These are phyloP conservation scores for Gracilaria caudata DNA, from an alignment of 23 red algal genomes.

Conservation along the genomic window DNA sequence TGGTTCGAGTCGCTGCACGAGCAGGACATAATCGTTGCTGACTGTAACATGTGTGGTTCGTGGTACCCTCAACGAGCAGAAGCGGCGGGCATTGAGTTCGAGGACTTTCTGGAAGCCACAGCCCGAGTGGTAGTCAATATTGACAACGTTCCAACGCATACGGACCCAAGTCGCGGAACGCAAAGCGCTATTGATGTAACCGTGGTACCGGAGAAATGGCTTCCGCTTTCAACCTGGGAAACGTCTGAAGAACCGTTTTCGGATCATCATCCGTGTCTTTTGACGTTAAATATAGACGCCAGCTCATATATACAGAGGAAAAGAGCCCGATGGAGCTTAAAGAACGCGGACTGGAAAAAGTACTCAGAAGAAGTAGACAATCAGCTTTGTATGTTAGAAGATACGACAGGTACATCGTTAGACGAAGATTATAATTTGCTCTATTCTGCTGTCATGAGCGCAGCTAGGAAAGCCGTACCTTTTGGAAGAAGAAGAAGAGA, in stretches of 20 bases:
- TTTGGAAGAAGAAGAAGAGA: too few relatives aligned
- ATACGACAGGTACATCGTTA: too few relatives aligned
- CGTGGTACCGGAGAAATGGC: too few relatives aligned
- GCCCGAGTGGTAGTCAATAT: neutral
- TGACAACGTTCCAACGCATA: neutral
- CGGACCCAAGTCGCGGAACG: neutral
- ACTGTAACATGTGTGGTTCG: constrained; percentile 16
- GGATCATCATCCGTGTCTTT: neutral
- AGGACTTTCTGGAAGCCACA: neutral
- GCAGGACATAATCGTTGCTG: constrained; percentile 6
- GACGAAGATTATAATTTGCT: too few relatives aligned
- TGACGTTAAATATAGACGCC: neutral
- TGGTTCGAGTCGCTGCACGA: neutral
- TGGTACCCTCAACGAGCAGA: neutral
- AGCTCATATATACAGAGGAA: neutral
- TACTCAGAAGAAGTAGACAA: neutral
- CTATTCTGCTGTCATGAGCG: too few relatives aligned
- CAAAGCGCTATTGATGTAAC: neutral
- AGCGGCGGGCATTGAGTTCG: neutral
- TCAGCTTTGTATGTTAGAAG: neutral
- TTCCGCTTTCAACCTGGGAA: too few relatives aligned
- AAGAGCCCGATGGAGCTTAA: neutral
- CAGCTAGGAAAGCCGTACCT: too few relatives aligned
- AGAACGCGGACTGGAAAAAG: neutral
- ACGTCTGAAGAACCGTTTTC: neutral